phyloP scores from a whole-genome alignment of 768 basidiomycete species.

The Cystobasidium ongulense region DNA sequence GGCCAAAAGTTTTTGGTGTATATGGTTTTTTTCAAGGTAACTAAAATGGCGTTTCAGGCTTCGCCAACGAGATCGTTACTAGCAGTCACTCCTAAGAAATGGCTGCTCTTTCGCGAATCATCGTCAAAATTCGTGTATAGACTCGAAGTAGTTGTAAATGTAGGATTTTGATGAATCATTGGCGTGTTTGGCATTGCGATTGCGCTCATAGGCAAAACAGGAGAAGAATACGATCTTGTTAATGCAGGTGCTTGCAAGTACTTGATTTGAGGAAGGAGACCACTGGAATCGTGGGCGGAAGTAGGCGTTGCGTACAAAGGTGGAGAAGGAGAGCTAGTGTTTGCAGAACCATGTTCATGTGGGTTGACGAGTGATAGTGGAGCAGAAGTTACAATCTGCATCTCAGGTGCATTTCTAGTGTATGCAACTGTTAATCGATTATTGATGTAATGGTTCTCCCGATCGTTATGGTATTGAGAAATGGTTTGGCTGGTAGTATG shows the following conservation, averaged over 20 bases:
- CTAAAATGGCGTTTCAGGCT: too few relatives aligned
- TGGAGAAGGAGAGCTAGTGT: not conserved
- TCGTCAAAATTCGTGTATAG: not conserved
- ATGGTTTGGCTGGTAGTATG: not conserved
- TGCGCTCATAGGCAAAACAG: not conserved
- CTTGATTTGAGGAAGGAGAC: not conserved
- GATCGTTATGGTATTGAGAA: not conserved
- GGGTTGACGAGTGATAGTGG: not conserved
- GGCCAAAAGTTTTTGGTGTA: too few relatives aligned
- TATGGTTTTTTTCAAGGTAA: too few relatives aligned
- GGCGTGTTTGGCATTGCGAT: not conserved
- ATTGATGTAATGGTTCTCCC: not conserved
- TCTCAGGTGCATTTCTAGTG: not conserved
- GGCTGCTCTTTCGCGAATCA: not conserved
- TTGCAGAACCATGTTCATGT: not conserved
- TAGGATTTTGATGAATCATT: not conserved
- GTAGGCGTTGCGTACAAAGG: not conserved
- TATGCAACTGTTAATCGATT: not conserved
- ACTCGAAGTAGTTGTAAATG: not conserved
- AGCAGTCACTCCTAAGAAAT: not conserved
- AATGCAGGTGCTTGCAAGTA: conserved; percentile 8
- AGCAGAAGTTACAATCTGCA: not conserved
- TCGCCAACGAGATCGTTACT: not conserved
- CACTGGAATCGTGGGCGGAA: not conserved
- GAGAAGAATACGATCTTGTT: conserved; percentile 1